Evolutionary conservation across 192 early-diverging fungal species (phyloP).

Genomic region (Backusella psychrophila): DNA sequence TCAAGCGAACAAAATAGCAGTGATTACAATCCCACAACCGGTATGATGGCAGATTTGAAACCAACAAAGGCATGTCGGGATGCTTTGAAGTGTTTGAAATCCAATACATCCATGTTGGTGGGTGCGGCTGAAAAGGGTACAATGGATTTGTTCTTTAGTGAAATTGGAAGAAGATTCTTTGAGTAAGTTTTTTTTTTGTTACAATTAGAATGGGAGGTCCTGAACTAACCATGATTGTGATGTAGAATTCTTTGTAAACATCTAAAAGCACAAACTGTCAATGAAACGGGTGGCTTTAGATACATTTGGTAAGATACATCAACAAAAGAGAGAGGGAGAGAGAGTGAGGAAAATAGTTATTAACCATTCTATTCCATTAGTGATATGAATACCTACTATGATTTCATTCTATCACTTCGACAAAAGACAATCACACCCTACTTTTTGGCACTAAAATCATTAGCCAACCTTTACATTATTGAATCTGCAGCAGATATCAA

Average conservation of each 20-base stretch:
- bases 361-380: slow-evolving; percentile 35
- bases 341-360: background rate
- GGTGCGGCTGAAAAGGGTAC: slow-evolving; percentile 83
- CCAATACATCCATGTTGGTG: slow-evolving; percentile 69
- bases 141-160: slow-evolving; percentile 87
- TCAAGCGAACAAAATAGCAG: slow-evolving; percentile 60
- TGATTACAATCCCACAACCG: slow-evolving; percentile 74
- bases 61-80: slow-evolving; percentile 84
- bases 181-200: slow-evolving; percentile 50
- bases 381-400: slow-evolving; percentile 80
- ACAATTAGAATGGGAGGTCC: background rate
- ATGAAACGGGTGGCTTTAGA: slow-evolving; percentile 84
- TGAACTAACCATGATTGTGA: background rate
- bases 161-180: slow-evolving; percentile 86
- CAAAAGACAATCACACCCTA: slow-evolving; percentile 66
- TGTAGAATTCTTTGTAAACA: slow-evolving; percentile 79
- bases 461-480: slow-evolving; percentile 81
- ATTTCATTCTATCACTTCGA: slow-evolving; percentile 61
- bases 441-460: slow-evolving; percentile 76
- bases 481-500: slow-evolving; percentile 68
- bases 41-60: slow-evolving; percentile 56
- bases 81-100: slow-evolving; percentile 74
- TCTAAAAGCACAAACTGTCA: slow-evolving; percentile 77
- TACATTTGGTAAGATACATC: slow-evolving; percentile 63
- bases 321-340: background rate